Evolutionary conservation across 306 rosid genomes (phyloP).

Genomic region (Quercus berberidifolia): DNA sequence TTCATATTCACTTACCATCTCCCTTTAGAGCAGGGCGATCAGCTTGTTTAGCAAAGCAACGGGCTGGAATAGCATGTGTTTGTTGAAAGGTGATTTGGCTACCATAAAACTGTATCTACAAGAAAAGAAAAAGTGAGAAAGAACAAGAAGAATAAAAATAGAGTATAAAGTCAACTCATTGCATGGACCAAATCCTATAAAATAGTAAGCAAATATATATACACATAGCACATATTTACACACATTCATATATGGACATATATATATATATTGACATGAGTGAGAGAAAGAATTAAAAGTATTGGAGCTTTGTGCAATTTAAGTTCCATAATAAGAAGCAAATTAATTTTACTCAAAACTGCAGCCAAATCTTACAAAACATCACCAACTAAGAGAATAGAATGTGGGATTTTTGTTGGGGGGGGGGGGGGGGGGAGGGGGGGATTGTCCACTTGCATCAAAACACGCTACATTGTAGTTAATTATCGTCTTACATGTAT

Average conservation of each 20-base stretch:
- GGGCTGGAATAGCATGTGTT: slow-evolving; percentile 65
- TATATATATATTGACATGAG: too few species aligned
- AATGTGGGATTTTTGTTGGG: too few species aligned
- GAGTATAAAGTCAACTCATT: not conserved
- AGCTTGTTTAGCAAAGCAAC: slow-evolving; percentile 73
- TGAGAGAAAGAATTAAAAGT: too few species aligned
- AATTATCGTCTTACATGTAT: not conserved
- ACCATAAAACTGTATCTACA: slow-evolving; percentile 49
- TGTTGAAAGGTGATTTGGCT: slow-evolving; percentile 56
- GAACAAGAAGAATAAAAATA: not conserved
- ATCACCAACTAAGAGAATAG: not conserved
- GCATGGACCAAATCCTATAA: not conserved
- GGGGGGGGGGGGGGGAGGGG: too few species aligned
- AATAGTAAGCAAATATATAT: not conserved
- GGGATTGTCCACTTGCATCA: not conserved
- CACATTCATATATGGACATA: not conserved
- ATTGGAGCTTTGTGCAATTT: not conserved
- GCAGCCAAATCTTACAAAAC: not conserved
- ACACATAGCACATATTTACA: not conserved
- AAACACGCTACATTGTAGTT: not conserved
- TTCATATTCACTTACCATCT: slow-evolving; percentile 62
- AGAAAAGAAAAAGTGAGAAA: not conserved
- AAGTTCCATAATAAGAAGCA: not conserved
- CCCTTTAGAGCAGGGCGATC: slow-evolving; percentile 71
- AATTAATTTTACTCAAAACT: not conserved